Percentiles rank a stretch among this genome's conserved stretches.
Evolutionary conservation across 257 asterid species (phyloP).

Genomic region (Solanum neorickii): DNA sequence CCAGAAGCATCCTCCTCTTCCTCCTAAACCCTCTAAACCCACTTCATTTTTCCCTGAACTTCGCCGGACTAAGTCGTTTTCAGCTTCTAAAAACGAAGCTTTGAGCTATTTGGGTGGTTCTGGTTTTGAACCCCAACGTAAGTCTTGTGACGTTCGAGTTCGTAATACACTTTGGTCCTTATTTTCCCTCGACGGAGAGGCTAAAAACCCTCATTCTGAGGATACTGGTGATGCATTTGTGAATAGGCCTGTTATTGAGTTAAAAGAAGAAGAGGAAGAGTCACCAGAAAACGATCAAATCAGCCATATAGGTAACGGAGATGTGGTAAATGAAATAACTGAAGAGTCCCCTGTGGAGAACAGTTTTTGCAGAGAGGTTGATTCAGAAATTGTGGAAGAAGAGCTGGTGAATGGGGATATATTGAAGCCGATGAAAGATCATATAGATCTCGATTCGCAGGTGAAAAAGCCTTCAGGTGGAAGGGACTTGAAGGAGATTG

Average conservation of each 20-base stretch:
- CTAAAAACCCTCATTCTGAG: constrained; percentile 7
- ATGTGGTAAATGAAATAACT: background rate
- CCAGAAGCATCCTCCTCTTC: constrained; percentile 7
- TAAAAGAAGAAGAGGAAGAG: constrained; percentile 6
- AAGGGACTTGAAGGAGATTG: constrained; percentile 23
- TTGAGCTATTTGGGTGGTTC: constrained; percentile 23
- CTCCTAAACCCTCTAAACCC: constrained; percentile 34
- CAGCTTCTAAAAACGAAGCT: constrained; percentile 78
- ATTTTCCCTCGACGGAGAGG: constrained; percentile 40
- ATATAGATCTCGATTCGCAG: constrained; percentile 38
- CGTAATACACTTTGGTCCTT: constrained; percentile 55
- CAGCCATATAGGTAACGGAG: background rate
- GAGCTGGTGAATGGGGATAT: constrained; percentile 9
- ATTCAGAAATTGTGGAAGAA: constrained; percentile 38
- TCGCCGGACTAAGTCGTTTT: constrained; percentile 76
- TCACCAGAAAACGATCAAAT: constrained; percentile 25
- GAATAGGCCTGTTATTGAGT: constrained; percentile 19
- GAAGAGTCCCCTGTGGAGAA: constrained; percentile 21
- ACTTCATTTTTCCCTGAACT: constrained; percentile 53
- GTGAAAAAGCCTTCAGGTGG: constrained; percentile 49
- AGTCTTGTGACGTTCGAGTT: constrained; percentile 82
- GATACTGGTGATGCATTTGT: background rate
- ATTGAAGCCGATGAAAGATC: constrained; percentile 51
- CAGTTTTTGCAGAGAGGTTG: constrained; percentile 12
- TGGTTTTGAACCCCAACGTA: constrained; percentile 66